Base-by-base conservation (phyloP, 108 stramenopile genomes). In the Stephanodiscus triporus region DNA sequence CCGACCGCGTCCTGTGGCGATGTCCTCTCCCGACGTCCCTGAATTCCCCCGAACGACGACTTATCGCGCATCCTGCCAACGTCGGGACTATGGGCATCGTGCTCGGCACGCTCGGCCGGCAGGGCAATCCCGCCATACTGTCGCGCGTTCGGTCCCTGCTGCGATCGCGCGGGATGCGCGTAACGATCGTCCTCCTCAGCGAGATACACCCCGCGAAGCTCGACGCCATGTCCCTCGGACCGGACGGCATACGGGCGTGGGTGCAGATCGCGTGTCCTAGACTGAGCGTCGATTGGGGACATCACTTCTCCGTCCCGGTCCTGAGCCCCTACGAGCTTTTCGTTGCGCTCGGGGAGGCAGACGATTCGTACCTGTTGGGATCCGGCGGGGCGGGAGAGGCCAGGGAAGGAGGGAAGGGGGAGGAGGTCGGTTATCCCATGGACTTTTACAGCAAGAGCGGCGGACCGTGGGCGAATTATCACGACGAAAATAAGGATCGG, bases 241-340 rank as follows among this genome's bases (percentile, higher is more conserved):
- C 23, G 62, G 37, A 34, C 11, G 72, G 77, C 20, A 72, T 80
- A 7, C 73, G 72, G 63, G 97, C 94, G 16, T 99, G 97, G 97
- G 94, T 99, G 8, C 99, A 99, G 80, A 88, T 99, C 16, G 97
- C 98, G n/a, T 99, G 99, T 76, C 99, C 99, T 4, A 70, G 99
- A 9, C 81, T 99, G 29, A 91, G 89, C 26, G 87, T 99, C 27
- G 99, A 99, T 72, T 99, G 99, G 99, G 98, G 98, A 22, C 92
- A 95, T 55, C 84, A 84, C 66, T 87, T 95, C 50, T 83, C 78
- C 67, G 81, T 82, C 3, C 94, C 95, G 4, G 93, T 97, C 17
- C 83, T 98, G 45, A 96, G 92, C 50, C 95, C 98, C 6, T 94
- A 96, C 68, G 98, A 98, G 74, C 72, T 98, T 54, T 88, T 94